A percentile compares a stretch with the other conserved stretches of the same genome.
These are phyloP conservation scores for Cercospora beticola DNA, from an alignment of 2,329 filamentous ascomycete genomes.

Conservation along the genomic window DNA sequence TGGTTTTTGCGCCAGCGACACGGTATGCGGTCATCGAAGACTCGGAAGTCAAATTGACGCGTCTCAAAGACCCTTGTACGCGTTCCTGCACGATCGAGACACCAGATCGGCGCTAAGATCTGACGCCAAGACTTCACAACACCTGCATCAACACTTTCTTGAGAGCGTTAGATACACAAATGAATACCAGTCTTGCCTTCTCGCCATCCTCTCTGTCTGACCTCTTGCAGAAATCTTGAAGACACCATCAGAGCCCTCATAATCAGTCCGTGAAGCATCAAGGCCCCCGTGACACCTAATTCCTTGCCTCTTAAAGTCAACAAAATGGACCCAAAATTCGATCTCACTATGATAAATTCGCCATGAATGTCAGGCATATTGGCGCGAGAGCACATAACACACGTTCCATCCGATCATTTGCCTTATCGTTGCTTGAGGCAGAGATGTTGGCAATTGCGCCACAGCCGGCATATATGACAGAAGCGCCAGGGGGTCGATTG, in stretches of 20 bases:
- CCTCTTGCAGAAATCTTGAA: background rate
- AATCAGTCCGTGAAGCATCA: background rate
- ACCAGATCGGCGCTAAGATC: constrained; percentile 3
- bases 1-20: background rate
- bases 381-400: background rate
- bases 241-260: background rate
- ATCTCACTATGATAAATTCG: background rate
- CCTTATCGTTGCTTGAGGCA: background rate
- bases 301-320: background rate
- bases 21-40: background rate
- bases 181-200: background rate
- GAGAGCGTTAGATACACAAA: background rate
- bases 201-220: background rate
- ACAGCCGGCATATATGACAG: background rate
- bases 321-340: background rate
- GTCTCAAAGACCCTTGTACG: background rate
- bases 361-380: background rate
- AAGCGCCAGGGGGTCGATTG: background rate
- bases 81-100: background rate
- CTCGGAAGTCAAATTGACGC: background rate
- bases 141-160: background rate
- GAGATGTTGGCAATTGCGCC: background rate
- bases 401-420: background rate
- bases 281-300: background rate
- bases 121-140: background rate